phyloP scores from a whole-genome alignment of 768 basidiomycete species.

The Boletus barrowsii region DNA sequence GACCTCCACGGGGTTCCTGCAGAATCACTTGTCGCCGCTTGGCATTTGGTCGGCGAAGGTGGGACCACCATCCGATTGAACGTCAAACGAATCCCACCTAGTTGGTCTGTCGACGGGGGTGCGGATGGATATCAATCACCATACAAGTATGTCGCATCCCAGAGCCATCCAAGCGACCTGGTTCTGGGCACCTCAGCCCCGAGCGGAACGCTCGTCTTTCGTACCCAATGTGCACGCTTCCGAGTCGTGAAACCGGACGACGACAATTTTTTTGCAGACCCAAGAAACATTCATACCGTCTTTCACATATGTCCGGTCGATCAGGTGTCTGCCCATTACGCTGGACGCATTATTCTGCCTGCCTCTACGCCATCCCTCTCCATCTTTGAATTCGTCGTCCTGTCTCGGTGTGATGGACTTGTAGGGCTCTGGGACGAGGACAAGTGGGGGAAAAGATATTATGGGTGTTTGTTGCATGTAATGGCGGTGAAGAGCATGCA shows the following conservation, averaged over 20 bases:
- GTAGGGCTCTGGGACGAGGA: constrained; percentile 10
- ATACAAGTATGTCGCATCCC: constrained; percentile 2
- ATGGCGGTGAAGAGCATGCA: constrained; percentile 14
- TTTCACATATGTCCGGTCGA: constrained; percentile 9
- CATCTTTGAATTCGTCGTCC: constrained; percentile 17
- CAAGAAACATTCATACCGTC: constrained; percentile 1
- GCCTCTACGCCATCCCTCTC: constrained; percentile 2
- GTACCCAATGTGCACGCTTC: constrained; percentile 15
- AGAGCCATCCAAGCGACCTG: background rate
- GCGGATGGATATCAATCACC: background rate
- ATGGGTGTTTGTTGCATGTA: constrained; percentile 16
- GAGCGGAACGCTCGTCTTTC: constrained; percentile 24
- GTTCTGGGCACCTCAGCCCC: constrained; percentile 2
- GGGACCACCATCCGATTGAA: constrained; percentile 8
- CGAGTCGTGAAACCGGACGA: constrained; percentile 3
- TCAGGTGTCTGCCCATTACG: background rate
- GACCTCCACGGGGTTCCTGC: constrained; percentile 4
- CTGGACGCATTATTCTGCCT: constrained; percentile 19
- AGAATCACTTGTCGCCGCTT: constrained; percentile 17
- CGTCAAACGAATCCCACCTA: constrained; percentile 2
- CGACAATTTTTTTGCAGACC: background rate
- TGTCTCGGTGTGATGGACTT: constrained; percentile 10
- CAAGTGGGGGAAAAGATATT: constrained; percentile 8
- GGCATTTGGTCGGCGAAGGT: constrained; percentile 17
- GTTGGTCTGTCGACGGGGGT: background rate